Base-by-base conservation (phyloP, 352 stramenopile genomes). In the Phytopythium boreale region DNA sequence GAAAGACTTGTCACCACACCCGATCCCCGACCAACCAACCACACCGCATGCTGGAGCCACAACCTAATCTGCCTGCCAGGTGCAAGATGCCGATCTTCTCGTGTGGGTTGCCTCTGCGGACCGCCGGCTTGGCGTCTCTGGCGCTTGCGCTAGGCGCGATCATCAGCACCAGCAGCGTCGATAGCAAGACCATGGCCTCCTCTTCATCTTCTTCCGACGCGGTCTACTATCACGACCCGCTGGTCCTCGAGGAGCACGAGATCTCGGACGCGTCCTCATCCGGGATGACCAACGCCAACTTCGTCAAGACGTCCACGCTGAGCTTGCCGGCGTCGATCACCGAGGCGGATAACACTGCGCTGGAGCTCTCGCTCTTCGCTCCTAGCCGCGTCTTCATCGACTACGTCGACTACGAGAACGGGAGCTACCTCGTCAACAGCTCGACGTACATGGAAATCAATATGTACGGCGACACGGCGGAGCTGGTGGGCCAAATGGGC, bases 351-450 rank as follows among this genome's bases (percentile, higher is more conserved):
- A 12, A 36, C 22, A 6, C 22, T 12, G 10, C 12, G 2, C 3
- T 12, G 4, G 46, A 53, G 14, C 19, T 53, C 22, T n/a, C 19
- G 4, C 11, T 49, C 11, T 22, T 3, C 2, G 4, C 10, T 49
- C 41, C 41, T 17, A 22, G 41, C 4, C 41, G 41, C 4, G 41
- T 49, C 20, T 49, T 49, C 41, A 49, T 49, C 19, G 27, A 56
- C 49, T 56, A 56, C 24, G 49, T 56, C 49, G 49, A 53, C 24
- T 56, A 56, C 24, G 22, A 36, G 24, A 19, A 56, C 5, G 49
- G 15, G 14, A 12, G 49, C 27, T 26, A 57, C 12, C 27, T 41
- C 50, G 27, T 24, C 29, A 41, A 57, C 26, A 37, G 14, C 49
- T 36, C 50, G 31, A 39, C 50, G 29, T 27, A 24, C 24, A 24